A percentile compares a stretch with the other conserved stretches of the same genome.
Evolutionary conservation across 345 rosid genomes (phyloP).

Genomic region (Microthlaspi erraticum): DNA sequence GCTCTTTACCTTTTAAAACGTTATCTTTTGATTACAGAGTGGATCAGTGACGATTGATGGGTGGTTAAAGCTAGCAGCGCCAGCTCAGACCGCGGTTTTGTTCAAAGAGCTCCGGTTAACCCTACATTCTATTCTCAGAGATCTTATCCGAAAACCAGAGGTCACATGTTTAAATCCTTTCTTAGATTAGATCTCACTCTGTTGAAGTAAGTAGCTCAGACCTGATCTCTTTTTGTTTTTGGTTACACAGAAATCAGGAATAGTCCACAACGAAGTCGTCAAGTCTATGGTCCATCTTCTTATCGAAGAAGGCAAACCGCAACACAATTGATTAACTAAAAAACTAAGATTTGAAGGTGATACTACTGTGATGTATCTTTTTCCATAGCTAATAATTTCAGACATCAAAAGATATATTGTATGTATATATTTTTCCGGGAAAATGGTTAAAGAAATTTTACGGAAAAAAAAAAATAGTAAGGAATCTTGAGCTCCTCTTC

Average conservation of each 20-base stretch:
- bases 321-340: conserved; percentile 26
- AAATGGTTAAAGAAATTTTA: no score
- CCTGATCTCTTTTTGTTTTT: neutral
- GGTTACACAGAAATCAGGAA: conserved; percentile 53
- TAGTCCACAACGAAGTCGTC: conserved; percentile 75
- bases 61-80: conserved; percentile 84
- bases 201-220: neutral
- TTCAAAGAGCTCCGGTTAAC: conserved; percentile 81
- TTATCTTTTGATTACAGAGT: conserved; percentile 48
- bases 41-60: conserved; percentile 78
- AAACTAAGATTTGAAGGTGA: conserved; percentile 6
- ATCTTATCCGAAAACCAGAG: conserved; percentile 80
- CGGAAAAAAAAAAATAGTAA: no score
- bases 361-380: neutral
- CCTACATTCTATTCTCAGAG: conserved; percentile 68
- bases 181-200: neutral
- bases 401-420: no score
- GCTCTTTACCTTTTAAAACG: neutral
- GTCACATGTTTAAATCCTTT: conserved; percentile 43
- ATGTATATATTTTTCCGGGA: no score
- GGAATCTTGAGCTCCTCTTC: no score
- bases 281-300: conserved; percentile 73
- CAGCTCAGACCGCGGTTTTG: conserved; percentile 93
- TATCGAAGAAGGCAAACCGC: conserved; percentile 71
- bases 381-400: no score